Conservation (phyloP, 148 eudicot species). For the Fagopyrum esculentum region DNA sequence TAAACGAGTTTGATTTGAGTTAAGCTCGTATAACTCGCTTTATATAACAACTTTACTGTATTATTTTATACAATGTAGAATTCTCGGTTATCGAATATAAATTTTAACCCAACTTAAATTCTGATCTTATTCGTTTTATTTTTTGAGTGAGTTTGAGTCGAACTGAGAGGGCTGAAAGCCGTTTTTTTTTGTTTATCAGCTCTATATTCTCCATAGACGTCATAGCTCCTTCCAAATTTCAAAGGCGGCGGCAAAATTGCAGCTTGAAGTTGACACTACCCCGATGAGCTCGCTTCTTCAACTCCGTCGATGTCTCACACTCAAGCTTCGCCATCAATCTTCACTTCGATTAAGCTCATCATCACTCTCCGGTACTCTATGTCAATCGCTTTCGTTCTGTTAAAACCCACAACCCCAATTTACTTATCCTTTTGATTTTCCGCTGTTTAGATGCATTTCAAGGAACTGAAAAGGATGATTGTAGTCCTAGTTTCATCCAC, state of each 20-base stretch:
- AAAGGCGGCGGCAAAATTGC: neutral
- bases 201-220: no score
- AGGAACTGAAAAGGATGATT: neutral
- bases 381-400: neutral
- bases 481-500: neutral
- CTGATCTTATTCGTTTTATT: no score
- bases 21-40: no score
- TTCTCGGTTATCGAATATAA: no score
- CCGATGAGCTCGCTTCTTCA: neutral
- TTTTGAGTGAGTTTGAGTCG: no score
- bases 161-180: no score
- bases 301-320: neutral
- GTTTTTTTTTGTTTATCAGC: no score
- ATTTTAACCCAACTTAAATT: no score
- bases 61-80: no score
- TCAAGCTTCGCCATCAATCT: neutral
- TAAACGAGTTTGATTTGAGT: no score
- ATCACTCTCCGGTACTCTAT: slow-evolving; percentile 3
- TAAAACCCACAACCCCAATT: neutral
- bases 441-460: neutral
- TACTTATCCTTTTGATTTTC: neutral
- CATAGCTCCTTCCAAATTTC: neutral
- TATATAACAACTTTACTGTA: no score
- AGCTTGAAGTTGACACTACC: no score
- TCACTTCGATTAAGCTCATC: neutral